Evolutionary conservation across 805 yeast species (phyloP), one percentile per base, ranked within the genome.

Genomic region (Brettanomyces bruxellensis): DNA sequence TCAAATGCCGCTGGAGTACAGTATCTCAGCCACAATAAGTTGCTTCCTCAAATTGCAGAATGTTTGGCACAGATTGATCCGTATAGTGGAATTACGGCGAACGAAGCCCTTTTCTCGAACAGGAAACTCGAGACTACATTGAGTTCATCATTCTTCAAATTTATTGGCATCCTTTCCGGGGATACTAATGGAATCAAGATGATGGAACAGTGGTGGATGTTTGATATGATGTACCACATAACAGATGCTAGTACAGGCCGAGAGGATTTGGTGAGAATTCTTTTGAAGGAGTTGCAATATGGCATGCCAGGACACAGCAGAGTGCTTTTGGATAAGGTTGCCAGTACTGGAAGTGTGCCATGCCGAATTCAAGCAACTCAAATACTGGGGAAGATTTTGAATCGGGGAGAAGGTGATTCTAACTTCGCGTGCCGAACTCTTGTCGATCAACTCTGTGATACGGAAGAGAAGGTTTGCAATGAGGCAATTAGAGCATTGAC

Each of bases 41-140:
- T 90, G 6, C 62, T 91, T 34, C 86, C 95, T 1, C 98, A 91
- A 59, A 72, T 91, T 44, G 89, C 95, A 0, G 96, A 93, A 54
- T 81, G 95, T 44, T 69, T 91, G 38, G 93, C 93, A 0, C 95
- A 86, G 61, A 67, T 86, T 22, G 95, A 86, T 56, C 91, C 91
- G 0, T 73, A 70, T 59, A 81, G 89, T 58, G 95, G 95, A 0
- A 75, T 87, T 32, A 66, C 72, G 4, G 79, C 93, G 0, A 65
- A 75, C 2, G 91, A 84, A 42, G 93, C 95, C 12, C 73, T 91
- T 2, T 78, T 91, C 47, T 78, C 87, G 2, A 71, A 69, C 38
- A 65, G 65, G 3, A 67, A 86, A 35, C 62, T 91, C 40, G 77
- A 77, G 36, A 68, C 71, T 0, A 86, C 95, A 3, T 60, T 86